Percentiles rank a stretch among this genome's conserved stretches.
phyloP scores from a whole-genome alignment of 352 stramenopile species.

The Pythium aquatile region DNA sequence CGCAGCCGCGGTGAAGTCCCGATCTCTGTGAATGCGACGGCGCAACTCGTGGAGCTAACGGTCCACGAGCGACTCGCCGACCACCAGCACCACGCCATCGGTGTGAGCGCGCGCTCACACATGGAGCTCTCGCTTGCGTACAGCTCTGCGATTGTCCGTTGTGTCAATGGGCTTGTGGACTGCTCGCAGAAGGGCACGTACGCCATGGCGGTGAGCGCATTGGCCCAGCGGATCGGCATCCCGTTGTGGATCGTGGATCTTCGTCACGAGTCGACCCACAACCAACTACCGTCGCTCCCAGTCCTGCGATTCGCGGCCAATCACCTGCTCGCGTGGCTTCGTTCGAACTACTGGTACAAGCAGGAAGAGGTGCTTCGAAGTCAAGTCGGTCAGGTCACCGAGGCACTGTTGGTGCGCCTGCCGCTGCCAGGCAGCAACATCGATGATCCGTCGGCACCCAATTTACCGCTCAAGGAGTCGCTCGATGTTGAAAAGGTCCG shows the following conservation, averaged over 20 bases:
- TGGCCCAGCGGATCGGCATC: conserved; percentile 89
- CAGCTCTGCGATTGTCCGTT: conserved; percentile 62
- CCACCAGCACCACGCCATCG: conserved; percentile 63
- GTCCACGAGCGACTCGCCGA: conserved; percentile 70
- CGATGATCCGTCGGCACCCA: not conserved
- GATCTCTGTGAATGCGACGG: conserved; percentile 76
- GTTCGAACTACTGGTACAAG: conserved; percentile 84
- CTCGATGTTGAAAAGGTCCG: conserved; percentile 55
- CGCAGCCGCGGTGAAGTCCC: conserved; percentile 65
- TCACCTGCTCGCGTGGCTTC: conserved; percentile 88
- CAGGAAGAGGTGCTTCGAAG: conserved; percentile 53
- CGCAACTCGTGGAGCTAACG: conserved; percentile 72
- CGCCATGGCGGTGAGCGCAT: conserved; percentile 64
- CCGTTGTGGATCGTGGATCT: conserved; percentile 93
- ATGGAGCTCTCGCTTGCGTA: conserved; percentile 80
- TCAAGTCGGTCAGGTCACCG: conserved; percentile 45
- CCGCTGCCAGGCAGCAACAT: conserved; percentile 16
- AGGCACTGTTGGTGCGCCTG: conserved; percentile 29
- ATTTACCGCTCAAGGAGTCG: conserved; percentile 4
- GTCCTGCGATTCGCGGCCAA: conserved; percentile 84
- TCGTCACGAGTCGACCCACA: conserved; percentile 92
- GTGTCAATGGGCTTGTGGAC: conserved; percentile 83
- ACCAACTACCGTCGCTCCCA: conserved; percentile 88
- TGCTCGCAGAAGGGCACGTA: conserved; percentile 77
- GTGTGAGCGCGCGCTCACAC: conserved; percentile 68